Percentiles rank a stretch among this genome's conserved stretches.
These are phyloP conservation scores for Annona squamosa DNA, from an alignment of 164 flowering plant species.

Conservation along the genomic window DNA sequence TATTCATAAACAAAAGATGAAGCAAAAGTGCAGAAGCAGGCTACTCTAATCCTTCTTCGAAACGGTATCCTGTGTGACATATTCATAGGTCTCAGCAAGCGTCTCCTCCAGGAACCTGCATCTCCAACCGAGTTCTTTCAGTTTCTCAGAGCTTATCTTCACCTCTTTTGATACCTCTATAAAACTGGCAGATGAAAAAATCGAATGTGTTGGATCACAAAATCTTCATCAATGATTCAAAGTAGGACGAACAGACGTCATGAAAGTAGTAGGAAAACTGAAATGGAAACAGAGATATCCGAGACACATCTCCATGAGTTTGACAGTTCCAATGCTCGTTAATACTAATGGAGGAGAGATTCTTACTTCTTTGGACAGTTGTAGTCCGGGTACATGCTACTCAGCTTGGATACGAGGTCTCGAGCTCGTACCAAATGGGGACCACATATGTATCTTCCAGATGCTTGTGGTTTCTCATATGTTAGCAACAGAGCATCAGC, in stretches of 20 bases:
- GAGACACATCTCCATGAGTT: too few species aligned
- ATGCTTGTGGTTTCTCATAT: constrained; percentile 40
- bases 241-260: too few species aligned
- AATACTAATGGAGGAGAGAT: not conserved
- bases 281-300: too few species aligned
- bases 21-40: too few species aligned
- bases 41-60: constrained; percentile 11
- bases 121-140: constrained; percentile 43
- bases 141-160: constrained; percentile 19
- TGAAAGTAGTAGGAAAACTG: too few species aligned
- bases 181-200: not conserved
- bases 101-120: constrained; percentile 44
- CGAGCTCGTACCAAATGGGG: not conserved
- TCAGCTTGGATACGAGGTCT: constrained; percentile 9
- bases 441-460: constrained; percentile 26
- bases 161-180: not conserved
- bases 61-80: constrained; percentile 25
- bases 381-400: constrained; percentile 12
- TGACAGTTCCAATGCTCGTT: not conserved
- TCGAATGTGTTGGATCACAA: too few species aligned
- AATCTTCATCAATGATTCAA: too few species aligned
- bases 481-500: constrained; percentile 37
- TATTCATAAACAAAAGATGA: too few species aligned
- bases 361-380: constrained; percentile 10
- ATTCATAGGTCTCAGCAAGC: constrained; percentile 31